A percentile compares a stretch with the other conserved stretches of the same genome.
These are phyloP conservation scores for Plenodomus biglobosus DNA, from an alignment of 2,329 filamentous ascomycete genomes.

Conservation along the genomic window DNA sequence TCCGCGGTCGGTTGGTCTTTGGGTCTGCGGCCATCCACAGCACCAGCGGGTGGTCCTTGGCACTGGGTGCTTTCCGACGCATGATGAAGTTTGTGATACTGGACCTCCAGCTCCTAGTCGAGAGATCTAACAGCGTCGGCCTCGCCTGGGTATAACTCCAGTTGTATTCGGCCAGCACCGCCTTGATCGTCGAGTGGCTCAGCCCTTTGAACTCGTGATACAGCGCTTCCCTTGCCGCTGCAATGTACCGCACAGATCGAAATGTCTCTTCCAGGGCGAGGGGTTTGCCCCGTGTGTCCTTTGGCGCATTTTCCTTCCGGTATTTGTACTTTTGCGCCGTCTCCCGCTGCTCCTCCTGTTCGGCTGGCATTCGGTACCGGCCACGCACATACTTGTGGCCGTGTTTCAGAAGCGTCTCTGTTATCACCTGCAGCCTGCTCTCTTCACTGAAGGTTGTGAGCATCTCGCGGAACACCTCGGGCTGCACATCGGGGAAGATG, in stretches of 20 bases:
- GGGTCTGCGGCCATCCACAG: slow-evolving; percentile 61
- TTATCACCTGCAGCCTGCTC: slow-evolving; percentile 74
- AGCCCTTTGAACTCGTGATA: slow-evolving; percentile 76
- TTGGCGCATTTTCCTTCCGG: slow-evolving; percentile 30
- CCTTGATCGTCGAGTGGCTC: slow-evolving; percentile 71
- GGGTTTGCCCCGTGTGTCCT: slow-evolving; percentile 36
- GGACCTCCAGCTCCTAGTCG: slow-evolving; percentile 75
- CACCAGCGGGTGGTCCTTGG: slow-evolving; percentile 61
- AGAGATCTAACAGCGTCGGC: slow-evolving; percentile 67
- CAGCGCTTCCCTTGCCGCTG: slow-evolving; percentile 67
- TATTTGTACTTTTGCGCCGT: slow-evolving; percentile 39
- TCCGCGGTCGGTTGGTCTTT: slow-evolving; percentile 55
- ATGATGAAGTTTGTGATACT: slow-evolving; percentile 71
- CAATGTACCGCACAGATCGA: slow-evolving; percentile 66
- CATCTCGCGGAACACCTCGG: slow-evolving; percentile 82
- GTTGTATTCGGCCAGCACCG: slow-evolving; percentile 78
- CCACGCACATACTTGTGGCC: slow-evolving; percentile 70
- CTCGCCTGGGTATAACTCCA: slow-evolving; percentile 74
- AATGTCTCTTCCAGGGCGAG: slow-evolving; percentile 67
- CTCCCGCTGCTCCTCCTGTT: slow-evolving; percentile 40
- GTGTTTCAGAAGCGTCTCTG: slow-evolving; percentile 74
- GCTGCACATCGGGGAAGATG: slow-evolving; percentile 78
- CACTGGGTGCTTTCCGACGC: slow-evolving; percentile 61
- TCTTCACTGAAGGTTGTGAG: slow-evolving; percentile 73
- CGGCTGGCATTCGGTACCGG: slow-evolving; percentile 51